Base-by-base conservation (phyloP, 2,329 filamentous ascomycete genomes). In the Alternaria rosae region DNA sequence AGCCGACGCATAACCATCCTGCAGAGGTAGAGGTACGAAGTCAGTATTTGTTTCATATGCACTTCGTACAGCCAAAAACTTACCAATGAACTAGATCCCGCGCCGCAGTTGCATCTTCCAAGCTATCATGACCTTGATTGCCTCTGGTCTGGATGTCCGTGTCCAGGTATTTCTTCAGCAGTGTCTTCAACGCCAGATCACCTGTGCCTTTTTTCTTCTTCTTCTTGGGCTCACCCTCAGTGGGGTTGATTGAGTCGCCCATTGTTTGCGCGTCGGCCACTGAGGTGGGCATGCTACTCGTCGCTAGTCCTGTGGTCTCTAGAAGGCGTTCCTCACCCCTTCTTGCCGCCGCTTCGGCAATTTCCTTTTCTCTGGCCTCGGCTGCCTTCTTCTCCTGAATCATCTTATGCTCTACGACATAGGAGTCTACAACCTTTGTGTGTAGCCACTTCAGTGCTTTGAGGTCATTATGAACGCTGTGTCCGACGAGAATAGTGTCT, bases 1-100 rank as follows among this genome's bases (percentile, higher is more conserved):
- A 61, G 47, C 28, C 47, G 57, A 11, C 47, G 30, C 54, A 67
- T 79, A 73, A 67, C 54, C 35, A 97, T 97, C 76, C n/a, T n/a
- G n/a, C n/a, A n/a, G n/a, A n/a, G n/a, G n/a, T n/a, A n/a, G n/a
- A n/a, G n/a, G n/a, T n/a, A n/a, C n/a, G n/a, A n/a, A n/a, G n/a
- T n/a, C n/a, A n/a, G n/a, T n/a, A n/a, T n/a, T n/a, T n/a, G n/a
- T n/a, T n/a, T n/a, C n/a, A n/a, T n/a, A n/a, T n/a, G n/a, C n/a
- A n/a, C n/a, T n/a, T n/a, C n/a, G n/a, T n/a, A n/a, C n/a, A n/a
- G n/a, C n/a, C n/a, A n/a, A n/a, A n/a, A n/a, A n/a, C n/a, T n/a
- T n/a, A n/a, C n/a, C 93, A 89, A 79, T 94, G 95, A 30, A 97
- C 88, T 2, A 98, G 89, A 72, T 97, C 94, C 13, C 97, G 87